Percentiles rank a stretch among this genome's conserved stretches.
Conservation (phyloP, 2,329 filamentous ascomycete species). For the Thyridium curvatum region DNA sequence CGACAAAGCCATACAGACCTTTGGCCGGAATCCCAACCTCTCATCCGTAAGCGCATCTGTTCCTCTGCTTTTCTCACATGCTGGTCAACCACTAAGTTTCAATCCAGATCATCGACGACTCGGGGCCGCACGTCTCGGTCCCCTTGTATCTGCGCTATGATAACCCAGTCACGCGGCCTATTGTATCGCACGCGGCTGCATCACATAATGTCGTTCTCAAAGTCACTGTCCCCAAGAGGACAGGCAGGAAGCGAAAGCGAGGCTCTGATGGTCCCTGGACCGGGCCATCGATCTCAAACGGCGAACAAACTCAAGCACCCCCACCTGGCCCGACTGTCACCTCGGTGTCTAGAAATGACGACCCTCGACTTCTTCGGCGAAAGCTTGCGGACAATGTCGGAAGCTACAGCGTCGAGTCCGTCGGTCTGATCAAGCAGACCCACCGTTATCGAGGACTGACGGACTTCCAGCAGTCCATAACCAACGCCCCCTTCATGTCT, state of each 20-base stretch:
- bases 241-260: conserved; percentile 77
- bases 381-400: conserved; percentile 65
- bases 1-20: conserved; percentile 32
- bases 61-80: not conserved
- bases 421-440: conserved; percentile 69
- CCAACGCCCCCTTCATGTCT: conserved; percentile 61
- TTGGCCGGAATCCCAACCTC: conserved; percentile 30
- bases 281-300: no score
- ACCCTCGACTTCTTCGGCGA: conserved; percentile 49
- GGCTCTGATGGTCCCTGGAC: conserved; percentile 60
- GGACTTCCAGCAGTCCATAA: conserved; percentile 78
- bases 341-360: conserved; percentile 25
- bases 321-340: not conserved
- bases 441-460: conserved; percentile 81
- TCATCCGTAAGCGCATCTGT: conserved; percentile 20
- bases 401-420: conserved; percentile 60
- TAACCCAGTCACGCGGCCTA: conserved; percentile 70
- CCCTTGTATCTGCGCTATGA: conserved; percentile 74
- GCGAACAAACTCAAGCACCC: not conserved
- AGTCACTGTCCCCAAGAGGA: conserved; percentile 79
- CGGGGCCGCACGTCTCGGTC: conserved; percentile 38
- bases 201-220: conserved; percentile 84
- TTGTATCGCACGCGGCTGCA: conserved; percentile 68
- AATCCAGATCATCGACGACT: conserved; percentile 37
- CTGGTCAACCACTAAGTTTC: not conserved